Evolutionary conservation across 768 basidiomycete genomes (phyloP), one percentile per base, ranked within the genome.

Genomic region (Filobasidium wieringae): DNA sequence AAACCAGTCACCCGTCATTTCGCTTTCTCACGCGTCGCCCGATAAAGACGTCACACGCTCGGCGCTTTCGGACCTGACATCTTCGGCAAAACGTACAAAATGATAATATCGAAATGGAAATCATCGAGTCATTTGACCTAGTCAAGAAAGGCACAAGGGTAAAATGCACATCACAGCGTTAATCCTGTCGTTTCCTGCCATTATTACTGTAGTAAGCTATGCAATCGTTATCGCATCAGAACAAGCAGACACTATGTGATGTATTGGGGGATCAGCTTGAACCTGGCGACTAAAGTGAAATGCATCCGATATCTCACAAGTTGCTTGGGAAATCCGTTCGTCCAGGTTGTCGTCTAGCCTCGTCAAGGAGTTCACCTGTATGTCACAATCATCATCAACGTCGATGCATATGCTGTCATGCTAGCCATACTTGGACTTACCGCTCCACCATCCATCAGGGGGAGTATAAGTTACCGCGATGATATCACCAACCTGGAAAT

Each of bases 361-460:
- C 73, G 39, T 74, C 72, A 8, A 73, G 55, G 31, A 73, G 34
- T 58, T 71, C 70, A 26, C 60, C 60, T 61, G 22, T 5, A 15
- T 11, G 9, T 12, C 11, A 19, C 29, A 54, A 8, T 2, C 27
- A 3, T 14, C 12, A 49, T 27, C 19, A 3, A 54, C 19, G 12
- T 40, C n/a, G 15, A n/a, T 36, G 8, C 53, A 31, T 31, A 37
- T 22, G 34, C n/a, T n/a, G n/a, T n/a, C n/a, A n/a, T n/a, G n/a
- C n/a, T n/a, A n/a, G n/a, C n/a, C n/a, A n/a, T n/a, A n/a, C n/a
- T 6, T 45, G 22, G 12, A 51, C 65, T 86, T 84, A 24, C 93
- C 93, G 56, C 83, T 86, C 93, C 92, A 97, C 93, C 93, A 96
- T 1, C 93, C 93, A 66, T 95, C 92, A 66, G 91, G 90, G 4